These are phyloP conservation scores for Euphorbia celastroides DNA, from an alignment of 441 rosid genomes.

Conservation along the genomic window DNA sequence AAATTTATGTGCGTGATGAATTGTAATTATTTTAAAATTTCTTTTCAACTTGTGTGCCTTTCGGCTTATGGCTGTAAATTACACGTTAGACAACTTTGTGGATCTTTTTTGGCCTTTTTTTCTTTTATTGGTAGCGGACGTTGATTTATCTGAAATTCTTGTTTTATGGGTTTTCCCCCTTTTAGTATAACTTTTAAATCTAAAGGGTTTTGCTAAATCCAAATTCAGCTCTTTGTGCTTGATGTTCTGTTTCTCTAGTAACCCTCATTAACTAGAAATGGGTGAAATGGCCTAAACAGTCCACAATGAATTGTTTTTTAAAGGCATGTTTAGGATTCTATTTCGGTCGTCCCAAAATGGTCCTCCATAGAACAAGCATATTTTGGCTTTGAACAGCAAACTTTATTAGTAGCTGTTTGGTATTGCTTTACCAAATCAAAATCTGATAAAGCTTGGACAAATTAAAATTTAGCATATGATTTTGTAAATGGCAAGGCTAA, in stretches of 20 bases:
- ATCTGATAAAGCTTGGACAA: too few relatives aligned
- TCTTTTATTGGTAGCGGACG: background rate
- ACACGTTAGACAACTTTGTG: background rate
- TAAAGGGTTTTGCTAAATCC: background rate
- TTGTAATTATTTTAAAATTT: background rate
- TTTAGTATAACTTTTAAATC: background rate
- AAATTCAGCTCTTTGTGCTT: background rate
- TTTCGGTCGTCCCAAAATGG: too few relatives aligned
- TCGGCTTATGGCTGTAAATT: background rate
- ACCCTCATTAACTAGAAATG: too few relatives aligned
- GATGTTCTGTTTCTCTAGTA: background rate
- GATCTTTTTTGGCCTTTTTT: background rate
- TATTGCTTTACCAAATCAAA: too few relatives aligned
- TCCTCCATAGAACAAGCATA: too few relatives aligned
- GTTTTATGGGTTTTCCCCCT: background rate
- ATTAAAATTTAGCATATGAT: too few relatives aligned
- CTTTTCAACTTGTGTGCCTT: background rate
- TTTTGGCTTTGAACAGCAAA: too few relatives aligned
- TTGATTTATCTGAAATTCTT: slow-evolving; percentile 2
- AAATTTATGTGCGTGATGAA: background rate
- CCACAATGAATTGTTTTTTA: too few relatives aligned
- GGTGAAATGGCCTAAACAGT: too few relatives aligned
- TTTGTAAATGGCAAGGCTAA: too few relatives aligned
- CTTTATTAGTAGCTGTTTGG: too few relatives aligned
- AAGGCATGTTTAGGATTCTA: too few relatives aligned